These are phyloP conservation scores for Colletotrichum magnum DNA, from an alignment of 2,329 filamentous ascomycete species.

Conservation along the genomic window DNA sequence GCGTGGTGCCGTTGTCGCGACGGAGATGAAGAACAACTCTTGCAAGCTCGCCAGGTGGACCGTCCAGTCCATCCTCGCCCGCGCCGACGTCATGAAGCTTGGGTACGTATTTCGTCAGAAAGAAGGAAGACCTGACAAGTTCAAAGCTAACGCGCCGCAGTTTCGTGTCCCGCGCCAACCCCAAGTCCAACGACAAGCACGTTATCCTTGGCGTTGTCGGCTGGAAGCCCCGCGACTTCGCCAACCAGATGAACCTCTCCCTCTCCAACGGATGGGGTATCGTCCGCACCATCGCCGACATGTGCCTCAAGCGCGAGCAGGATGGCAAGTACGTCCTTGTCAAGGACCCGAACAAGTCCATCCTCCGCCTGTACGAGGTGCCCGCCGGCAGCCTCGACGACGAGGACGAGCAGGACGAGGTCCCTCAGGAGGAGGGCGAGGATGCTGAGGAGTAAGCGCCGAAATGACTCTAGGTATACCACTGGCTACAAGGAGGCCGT, in stretches of 20 bases:
- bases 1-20: slow-evolving; percentile 96
- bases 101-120: slow-evolving; percentile 71
- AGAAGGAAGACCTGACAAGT: neutral
- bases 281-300: slow-evolving; percentile 96
- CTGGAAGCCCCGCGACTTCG: slow-evolving; percentile 98
- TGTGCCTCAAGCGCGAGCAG: slow-evolving; percentile 80
- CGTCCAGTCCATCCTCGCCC: slow-evolving; percentile 94
- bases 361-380: slow-evolving; percentile 93
- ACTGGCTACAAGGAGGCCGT: neutral
- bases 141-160: slow-evolving; percentile 61
- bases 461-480: slow-evolving; percentile 9
- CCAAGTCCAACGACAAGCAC: slow-evolving; percentile 92
- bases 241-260: slow-evolving; percentile 97
- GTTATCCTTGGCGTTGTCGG: slow-evolving; percentile 95
- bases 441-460: slow-evolving; percentile 50
- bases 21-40: slow-evolving; percentile 99
- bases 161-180: slow-evolving; percentile 95
- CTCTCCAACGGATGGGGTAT: slow-evolving; percentile 99
- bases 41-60: slow-evolving; percentile 99
- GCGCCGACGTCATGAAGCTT: slow-evolving; percentile 99
- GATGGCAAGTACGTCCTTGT: slow-evolving; percentile 87
- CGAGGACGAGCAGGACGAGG: slow-evolving; percentile 79
- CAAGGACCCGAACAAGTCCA: slow-evolving; percentile 97
- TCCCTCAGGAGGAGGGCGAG: slow-evolving; percentile 63
- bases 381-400: slow-evolving; percentile 92